phyloP scores from a whole-genome alignment of 106 monocot species.

The Ottelia alismoides region DNA sequence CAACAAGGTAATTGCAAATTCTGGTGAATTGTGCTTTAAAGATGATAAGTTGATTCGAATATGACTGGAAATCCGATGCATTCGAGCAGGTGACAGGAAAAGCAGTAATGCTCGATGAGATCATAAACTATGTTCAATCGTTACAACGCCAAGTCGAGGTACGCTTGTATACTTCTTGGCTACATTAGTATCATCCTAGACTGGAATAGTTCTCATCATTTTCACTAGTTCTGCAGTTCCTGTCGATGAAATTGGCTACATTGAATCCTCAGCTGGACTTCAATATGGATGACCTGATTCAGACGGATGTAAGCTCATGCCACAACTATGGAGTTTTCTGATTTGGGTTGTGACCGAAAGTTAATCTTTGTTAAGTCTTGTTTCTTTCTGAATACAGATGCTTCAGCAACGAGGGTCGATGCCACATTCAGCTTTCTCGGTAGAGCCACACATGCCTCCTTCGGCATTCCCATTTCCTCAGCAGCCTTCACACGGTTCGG shows the following conservation, averaged over 20 bases:
- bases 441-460: not conserved
- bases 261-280: constrained; percentile 12
- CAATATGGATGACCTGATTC: constrained; percentile 3
- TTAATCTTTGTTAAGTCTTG: not conserved
- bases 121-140: constrained; percentile 32
- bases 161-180: not conserved
- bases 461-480: constrained; percentile 10
- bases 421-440: constrained; percentile 3
- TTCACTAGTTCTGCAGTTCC: constrained; percentile 13
- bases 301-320: constrained; percentile 9
- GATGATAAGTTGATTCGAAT: not conserved
- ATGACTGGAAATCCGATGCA: not conserved
- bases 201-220: not conserved
- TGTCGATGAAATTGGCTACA: constrained; percentile 20
- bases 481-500: constrained; percentile 1
- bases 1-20: constrained; percentile 16
- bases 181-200: not conserved
- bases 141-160: constrained; percentile 32
- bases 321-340: not conserved
- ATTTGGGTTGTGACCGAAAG: not conserved
- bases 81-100: constrained; percentile 22
- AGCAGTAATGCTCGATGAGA: constrained; percentile 32
- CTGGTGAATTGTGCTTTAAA: not conserved
- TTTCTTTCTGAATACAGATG: constrained; percentile 3
- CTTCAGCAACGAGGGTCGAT: constrained; percentile 9